Percentiles rank a stretch among this genome's conserved stretches.
Conservation (phyloP, 768 basidiomycete species). For the Lentinula raphanica region DNA sequence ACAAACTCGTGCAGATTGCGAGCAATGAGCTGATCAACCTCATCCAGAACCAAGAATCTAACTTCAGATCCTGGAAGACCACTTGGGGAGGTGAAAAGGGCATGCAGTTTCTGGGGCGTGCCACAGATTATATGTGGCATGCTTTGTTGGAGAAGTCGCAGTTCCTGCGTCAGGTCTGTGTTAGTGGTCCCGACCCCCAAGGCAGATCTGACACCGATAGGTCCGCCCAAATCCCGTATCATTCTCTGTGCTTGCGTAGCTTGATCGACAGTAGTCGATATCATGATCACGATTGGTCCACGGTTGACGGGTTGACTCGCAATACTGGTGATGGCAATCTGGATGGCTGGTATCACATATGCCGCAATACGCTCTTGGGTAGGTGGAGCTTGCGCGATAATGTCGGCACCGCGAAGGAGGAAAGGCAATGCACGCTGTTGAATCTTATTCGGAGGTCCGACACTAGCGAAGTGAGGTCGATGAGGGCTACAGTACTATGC, state of each 20-base stretch:
- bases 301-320: conserved; percentile 51
- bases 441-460: conserved; percentile 98
- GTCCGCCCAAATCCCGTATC: conserved; percentile 90
- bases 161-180: conserved; percentile 66
- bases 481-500: background rate
- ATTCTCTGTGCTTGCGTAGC: conserved; percentile 95
- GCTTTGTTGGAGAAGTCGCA: conserved; percentile 81
- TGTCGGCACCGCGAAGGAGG: conserved; percentile 88
- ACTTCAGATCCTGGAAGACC: conserved; percentile 81
- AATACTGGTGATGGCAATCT: conserved; percentile 69
- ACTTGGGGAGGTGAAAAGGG: conserved; percentile 77
- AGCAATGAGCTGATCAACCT: conserved; percentile 97
- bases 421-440: conserved; percentile 96
- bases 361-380: conserved; percentile 98
- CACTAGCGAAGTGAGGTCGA: conserved; percentile 38
- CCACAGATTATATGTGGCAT: conserved; percentile 95
- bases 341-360: conserved; percentile 89
- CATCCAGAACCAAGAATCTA: conserved; percentile 91
- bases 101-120: conserved; percentile 93
- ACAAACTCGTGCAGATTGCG: conserved; percentile 95
- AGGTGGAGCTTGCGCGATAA: conserved; percentile 97
- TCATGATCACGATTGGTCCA: conserved; percentile 86
- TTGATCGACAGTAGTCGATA: conserved; percentile 98
- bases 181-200: conserved; percentile 78
- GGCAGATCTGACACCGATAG: conserved; percentile 88